Base-by-base conservation (phyloP, 257 asterid genomes). In the Solanum appendiculatum region DNA sequence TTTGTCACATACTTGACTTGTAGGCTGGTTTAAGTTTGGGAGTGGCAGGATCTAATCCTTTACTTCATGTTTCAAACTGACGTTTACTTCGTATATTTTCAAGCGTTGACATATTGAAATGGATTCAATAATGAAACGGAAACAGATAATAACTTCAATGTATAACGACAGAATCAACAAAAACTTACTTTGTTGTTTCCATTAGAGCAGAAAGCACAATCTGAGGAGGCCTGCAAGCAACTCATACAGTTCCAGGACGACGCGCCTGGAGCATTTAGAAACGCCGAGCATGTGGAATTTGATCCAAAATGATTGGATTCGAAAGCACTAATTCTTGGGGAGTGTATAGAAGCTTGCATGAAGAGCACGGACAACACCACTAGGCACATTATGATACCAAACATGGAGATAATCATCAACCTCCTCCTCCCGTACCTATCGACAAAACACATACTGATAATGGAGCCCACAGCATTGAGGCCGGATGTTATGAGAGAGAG, bases 401-500 rank as follows among this genome's bases (percentile, higher is more conserved):
- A 77, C 93, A 94, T 92, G 1, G 98, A 93, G 82, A 92, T 56
- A n/a, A 94, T 92, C 98, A 95, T 93, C 85, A 95, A 87, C 51
- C 90, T 91, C 83, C 98, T 91, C 90, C 98, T 90, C 23, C 98
- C 98, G 3, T 34, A 91, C 78, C 94, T 89, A 88, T 95, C 98
- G 2, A 95, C 95, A 36, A 94, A 90, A 25, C 86, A 88, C 97
- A 95, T 94, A 78, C 98, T 93, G 1, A 91, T 88, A 25, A 95
- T 54, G 10, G 98, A 90, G 5, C 98, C 98, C 1, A 93, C 40
- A 6, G 95, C 94, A 51, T 95, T 95, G 44, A 95, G 94, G 11
- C 97, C 98, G 1, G 98, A 93, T 0, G 98, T 94, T 85, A 95
- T 90, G 33, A 95, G 95, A 9, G 98, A 94, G 40, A 95, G 95